These are phyloP conservation scores for Dimocarpus longan DNA, from an alignment of 345 rosid genomes.

Conservation along the genomic window DNA sequence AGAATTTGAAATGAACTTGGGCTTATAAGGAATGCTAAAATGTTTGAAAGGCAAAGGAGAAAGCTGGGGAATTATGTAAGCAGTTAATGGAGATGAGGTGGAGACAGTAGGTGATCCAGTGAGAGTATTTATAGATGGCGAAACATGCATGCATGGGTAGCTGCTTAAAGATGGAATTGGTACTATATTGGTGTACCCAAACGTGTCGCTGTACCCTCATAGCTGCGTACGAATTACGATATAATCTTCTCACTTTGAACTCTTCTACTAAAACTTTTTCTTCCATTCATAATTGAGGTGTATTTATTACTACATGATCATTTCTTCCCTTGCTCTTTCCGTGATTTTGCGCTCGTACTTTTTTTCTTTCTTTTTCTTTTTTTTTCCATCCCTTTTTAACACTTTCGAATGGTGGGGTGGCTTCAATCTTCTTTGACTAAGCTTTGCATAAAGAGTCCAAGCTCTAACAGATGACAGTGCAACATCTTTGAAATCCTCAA, in stretches of 20 bases:
- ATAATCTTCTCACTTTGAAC: conserved; percentile 2
- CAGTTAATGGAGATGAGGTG: neutral
- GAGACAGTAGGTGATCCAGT: neutral
- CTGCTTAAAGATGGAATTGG: conserved; percentile 10
- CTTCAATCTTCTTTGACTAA: too few species aligned
- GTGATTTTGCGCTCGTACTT: neutral
- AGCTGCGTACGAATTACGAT: neutral
- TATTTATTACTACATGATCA: neutral
- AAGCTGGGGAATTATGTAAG: neutral
- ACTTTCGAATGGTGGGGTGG: too few species aligned
- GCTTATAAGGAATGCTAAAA: neutral
- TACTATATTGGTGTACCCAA: conserved; percentile 6
- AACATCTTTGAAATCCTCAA: too few species aligned
- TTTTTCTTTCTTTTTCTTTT: neutral
- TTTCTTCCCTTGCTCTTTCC: neutral
- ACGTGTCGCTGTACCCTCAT: conserved; percentile 14
- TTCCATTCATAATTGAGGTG: neutral
- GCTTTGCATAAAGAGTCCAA: too few species aligned
- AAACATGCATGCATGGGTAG: neutral
- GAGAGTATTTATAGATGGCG: conserved; percentile 12
- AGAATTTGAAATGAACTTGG: neutral
- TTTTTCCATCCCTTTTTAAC: too few species aligned
- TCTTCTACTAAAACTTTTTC: neutral
- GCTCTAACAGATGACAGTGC: too few species aligned
- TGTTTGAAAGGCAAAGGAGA: neutral